These are phyloP conservation scores for Starmerella stellata DNA, from an alignment of 805 yeast species.

Conservation along the genomic window DNA sequence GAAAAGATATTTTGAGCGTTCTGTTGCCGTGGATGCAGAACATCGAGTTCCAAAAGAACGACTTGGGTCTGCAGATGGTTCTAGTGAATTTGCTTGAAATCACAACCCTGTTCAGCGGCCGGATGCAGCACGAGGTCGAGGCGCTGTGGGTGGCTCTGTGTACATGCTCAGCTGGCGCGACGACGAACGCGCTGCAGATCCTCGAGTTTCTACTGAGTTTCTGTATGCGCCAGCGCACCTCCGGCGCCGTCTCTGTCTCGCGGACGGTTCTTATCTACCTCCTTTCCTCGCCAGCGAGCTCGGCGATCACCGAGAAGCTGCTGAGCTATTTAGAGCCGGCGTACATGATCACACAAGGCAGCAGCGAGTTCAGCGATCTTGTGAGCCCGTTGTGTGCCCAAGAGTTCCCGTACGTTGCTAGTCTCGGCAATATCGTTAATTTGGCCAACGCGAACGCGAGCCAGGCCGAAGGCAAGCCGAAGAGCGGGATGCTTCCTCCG, in stretches of 20 bases:
- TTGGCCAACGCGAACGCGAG: constrained; percentile 30
- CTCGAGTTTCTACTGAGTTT: constrained; percentile 50
- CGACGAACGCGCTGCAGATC: constrained; percentile 49
- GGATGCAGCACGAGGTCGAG: constrained; percentile 71
- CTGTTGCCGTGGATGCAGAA: constrained; percentile 86
- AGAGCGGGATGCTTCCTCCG: constrained; percentile 28
- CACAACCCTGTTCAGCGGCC: constrained; percentile 56
- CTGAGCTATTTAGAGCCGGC: constrained; percentile 62
- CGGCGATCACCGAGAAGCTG: constrained; percentile 40
- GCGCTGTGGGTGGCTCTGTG: constrained; percentile 94
- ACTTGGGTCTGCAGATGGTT: constrained; percentile 13
- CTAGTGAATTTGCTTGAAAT: constrained; percentile 44
- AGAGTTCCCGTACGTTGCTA: constrained; percentile 57
- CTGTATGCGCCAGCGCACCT: constrained; percentile 51
- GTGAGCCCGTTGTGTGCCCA: constrained; percentile 15
- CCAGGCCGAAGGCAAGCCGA: constrained; percentile 1
- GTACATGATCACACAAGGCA: constrained; percentile 38
- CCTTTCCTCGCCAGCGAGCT: constrained; percentile 32
- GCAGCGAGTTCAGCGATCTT: constrained; percentile 1
- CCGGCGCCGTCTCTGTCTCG: constrained; percentile 57
- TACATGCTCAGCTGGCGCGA: constrained; percentile 36
- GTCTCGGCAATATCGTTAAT: constrained; percentile 40
- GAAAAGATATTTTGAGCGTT: constrained; percentile 65
- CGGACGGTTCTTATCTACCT: constrained; percentile 68
- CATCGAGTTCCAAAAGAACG: constrained; percentile 36